Evolutionary conservation across 805 yeast species (phyloP).

Genomic region (Nakazawaea anatomiae): DNA sequence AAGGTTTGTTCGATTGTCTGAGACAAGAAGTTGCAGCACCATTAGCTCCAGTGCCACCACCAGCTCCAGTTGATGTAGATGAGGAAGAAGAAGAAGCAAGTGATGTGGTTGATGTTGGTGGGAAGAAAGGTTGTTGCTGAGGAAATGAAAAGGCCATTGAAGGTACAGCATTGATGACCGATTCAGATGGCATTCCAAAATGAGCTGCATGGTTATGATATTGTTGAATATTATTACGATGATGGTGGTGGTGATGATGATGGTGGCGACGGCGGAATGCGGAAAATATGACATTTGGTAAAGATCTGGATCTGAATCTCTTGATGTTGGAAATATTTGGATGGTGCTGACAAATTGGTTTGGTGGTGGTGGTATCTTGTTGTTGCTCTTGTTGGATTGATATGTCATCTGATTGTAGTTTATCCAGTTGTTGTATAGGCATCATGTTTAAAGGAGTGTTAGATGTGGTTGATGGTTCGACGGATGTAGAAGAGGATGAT

Average conservation of each 20-base stretch:
- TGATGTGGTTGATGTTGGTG: constrained; percentile 19
- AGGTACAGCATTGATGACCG: constrained; percentile 6
- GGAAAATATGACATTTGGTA: constrained; percentile 10
- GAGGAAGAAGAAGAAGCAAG: constrained; percentile 17
- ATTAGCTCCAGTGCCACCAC: too few relatives aligned
- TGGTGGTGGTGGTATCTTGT: neutral
- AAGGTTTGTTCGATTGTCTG: neutral
- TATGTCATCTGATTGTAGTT: neutral
- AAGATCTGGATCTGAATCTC: constrained; percentile 9
- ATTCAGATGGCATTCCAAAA: constrained; percentile 1
- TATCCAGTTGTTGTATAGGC: neutral
- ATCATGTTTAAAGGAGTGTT: neutral
- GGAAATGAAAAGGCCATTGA: constrained; percentile 9
- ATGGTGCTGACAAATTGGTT: neutral
- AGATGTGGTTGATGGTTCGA: constrained; percentile 2
- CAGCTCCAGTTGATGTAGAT: too few relatives aligned
- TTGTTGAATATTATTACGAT: neutral
- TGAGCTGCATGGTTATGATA: neutral
- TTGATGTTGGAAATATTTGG: constrained; percentile 5
- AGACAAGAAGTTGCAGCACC: too few relatives aligned
- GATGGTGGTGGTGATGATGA: neutral
- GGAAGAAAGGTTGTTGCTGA: constrained; percentile 9
- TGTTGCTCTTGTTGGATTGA: neutral
- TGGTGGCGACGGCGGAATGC: constrained; percentile 7
- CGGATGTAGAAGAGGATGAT: neutral